Conservation (phyloP, 2,329 filamentous ascomycete genomes). For the Neurospora sp. region DNA sequence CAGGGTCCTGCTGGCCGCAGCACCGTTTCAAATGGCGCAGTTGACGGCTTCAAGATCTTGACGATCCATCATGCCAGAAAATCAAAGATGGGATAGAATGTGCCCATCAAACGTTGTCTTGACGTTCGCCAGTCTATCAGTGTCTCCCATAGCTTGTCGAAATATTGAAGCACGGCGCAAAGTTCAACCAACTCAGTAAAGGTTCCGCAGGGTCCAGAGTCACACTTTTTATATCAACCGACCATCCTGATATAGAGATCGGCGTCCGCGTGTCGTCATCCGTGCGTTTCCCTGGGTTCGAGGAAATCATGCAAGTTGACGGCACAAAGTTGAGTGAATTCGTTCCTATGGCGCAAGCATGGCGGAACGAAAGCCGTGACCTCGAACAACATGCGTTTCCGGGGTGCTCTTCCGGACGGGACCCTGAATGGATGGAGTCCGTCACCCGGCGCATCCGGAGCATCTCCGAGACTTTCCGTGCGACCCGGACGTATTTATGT, state of each 20-base stretch:
- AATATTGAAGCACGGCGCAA: no score
- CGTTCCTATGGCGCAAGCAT: background rate
- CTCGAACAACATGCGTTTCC: conserved; percentile 14
- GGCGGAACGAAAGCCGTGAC: conserved; percentile 1
- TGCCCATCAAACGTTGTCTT: background rate
- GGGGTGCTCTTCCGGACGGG: background rate
- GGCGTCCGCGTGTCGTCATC: background rate
- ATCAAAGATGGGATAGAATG: background rate
- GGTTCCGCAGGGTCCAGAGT: background rate
- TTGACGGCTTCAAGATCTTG: background rate
- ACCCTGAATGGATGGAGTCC: background rate
- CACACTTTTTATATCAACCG: background rate
- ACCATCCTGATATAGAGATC: background rate
- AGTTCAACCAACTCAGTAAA: background rate
- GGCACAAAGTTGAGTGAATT: background rate
- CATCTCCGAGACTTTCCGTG: background rate
- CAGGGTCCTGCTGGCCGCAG: background rate
- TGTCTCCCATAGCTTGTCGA: no score
- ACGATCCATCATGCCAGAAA: background rate
- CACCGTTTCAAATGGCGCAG: background rate
- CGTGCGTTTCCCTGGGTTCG: background rate
- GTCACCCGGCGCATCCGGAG: background rate
- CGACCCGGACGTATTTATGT: background rate
- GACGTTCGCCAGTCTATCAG: background rate
- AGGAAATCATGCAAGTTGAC: background rate